Base-by-base conservation (phyloP, 1,284 basidiomycete genomes). In the Moesziomyces sp. region DNA sequence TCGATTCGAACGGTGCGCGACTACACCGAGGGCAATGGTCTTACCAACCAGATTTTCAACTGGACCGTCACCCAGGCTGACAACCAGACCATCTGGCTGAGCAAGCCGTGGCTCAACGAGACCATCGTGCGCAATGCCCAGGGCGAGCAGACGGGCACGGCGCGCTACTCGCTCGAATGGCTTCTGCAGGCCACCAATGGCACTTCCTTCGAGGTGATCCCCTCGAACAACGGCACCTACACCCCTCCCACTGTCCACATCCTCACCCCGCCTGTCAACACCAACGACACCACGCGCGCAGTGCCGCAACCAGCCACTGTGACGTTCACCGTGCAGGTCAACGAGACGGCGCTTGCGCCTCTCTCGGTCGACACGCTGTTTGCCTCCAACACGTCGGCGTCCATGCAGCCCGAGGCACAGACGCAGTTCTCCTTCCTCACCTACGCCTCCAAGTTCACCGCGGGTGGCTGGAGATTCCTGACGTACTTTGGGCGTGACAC, bases 401-500 rank as follows among this genome's bases (percentile, higher is more conserved):
- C 64, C 0, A 71, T 77, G 14, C 55, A 76, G 40, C 74, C 55
- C 10, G 62, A 66, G 6, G 76, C 84, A 0, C 84, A 85, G 5
- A 68, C 85, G 19, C 85, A 87, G 64, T 78, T 84, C 43, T 67
- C 83, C 5, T 85, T 84, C 73, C 67, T 84, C 28, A 67, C 84
- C 38, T 86, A 86, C 58, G 42, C 76, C 16, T 74, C 83, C 58
- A 86, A 86, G 63, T 86, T 85, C 63, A 79, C 85, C 3, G 87
- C 87, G 2, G 86, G 87, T 11, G 86, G 86, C 10, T 87, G 86
- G 86, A 80, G 87, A 9, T 87, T 52, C 54, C 50, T 79, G 55
- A 51, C 74, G 82, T 78, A 85, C 68, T 86, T 87, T 58, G 86
- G 86, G 1, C 78, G 86, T 13, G 86, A 87, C 66, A 86, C 86